A percentile compares a stretch with the other conserved stretches of the same genome.
Evolutionary conservation across 2,329 filamentous ascomycete genomes (phyloP).

Genomic region (Mariannaea elegans): DNA sequence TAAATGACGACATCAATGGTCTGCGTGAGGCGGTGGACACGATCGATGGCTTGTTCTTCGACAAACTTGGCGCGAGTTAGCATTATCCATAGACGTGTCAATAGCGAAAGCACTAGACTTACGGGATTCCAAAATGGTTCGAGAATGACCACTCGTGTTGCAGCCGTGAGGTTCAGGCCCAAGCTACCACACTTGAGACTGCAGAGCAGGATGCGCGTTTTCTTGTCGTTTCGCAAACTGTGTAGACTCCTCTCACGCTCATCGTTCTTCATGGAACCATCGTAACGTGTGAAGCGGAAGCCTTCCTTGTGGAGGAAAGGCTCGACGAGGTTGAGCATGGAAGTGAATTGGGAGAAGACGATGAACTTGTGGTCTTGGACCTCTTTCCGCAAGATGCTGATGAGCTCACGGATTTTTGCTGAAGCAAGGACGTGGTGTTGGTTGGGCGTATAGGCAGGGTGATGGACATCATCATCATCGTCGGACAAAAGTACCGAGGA

Average conservation of each 20-base stretch:
- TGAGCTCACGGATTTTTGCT: constrained; percentile 89
- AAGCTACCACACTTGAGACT: constrained; percentile 93
- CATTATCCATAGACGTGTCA: too few species aligned
- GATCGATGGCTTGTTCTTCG: constrained; percentile 98
- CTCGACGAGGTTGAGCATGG: constrained; percentile 96
- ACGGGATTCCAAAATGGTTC: constrained; percentile 99
- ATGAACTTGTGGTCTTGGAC: constrained; percentile 91
- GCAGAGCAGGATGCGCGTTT: constrained; percentile 86
- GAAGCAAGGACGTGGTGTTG: constrained; percentile 68
- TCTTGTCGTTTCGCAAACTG: constrained; percentile 76
- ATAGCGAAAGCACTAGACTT: too few species aligned
- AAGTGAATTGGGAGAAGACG: constrained; percentile 98
- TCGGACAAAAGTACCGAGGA: constrained; percentile 38
- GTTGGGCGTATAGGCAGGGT: constrained; percentile 36
- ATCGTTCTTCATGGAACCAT: constrained; percentile 95
- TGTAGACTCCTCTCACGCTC: constrained; percentile 86
- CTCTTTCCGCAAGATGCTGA: constrained; percentile 83
- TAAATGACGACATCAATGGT: constrained; percentile 95
- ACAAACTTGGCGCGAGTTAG: constrained; percentile 71
- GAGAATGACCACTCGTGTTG: constrained; percentile 90
- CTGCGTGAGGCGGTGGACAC: constrained; percentile 97
- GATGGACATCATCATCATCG: constrained; percentile 51
- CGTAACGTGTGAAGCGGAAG: constrained; percentile 87
- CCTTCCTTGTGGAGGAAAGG: constrained; percentile 82
- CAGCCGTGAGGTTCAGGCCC: constrained; percentile 93